phyloP scores from a whole-genome alignment of 2,329 filamentous ascomycete genomes.

The Lomentospora prolificans region DNA sequence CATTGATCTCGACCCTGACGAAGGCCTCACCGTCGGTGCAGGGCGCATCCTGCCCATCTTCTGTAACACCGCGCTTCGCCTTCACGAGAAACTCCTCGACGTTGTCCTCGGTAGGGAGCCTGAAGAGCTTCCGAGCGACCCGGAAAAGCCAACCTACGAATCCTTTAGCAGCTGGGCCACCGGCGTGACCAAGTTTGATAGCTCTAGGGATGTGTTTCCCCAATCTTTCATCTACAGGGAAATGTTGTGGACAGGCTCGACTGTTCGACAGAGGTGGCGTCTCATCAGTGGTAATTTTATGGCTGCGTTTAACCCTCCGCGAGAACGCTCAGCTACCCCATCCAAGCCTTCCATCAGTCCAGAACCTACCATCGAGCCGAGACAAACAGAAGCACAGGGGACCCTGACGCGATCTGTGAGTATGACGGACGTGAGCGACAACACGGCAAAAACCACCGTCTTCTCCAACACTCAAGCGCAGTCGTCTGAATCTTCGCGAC shows the following conservation, averaged over 20 bases:
- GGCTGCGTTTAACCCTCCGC: not conserved
- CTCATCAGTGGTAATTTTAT: conserved; percentile 27
- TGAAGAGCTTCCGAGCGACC: not conserved
- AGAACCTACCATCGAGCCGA: not conserved
- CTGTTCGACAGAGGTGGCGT: conserved; percentile 27
- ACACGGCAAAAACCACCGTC: not conserved
- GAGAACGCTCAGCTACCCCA: not conserved
- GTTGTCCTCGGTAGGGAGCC: conserved; percentile 15
- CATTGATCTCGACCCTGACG: conserved; percentile 27
- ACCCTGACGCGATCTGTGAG: not conserved
- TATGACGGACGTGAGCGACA: not conserved
- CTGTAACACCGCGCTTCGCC: conserved; percentile 22
- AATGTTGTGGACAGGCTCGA: conserved; percentile 28
- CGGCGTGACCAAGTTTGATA: conserved; percentile 29
- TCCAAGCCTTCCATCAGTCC: not conserved
- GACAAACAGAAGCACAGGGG: not conserved
- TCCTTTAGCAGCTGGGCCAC: conserved; percentile 32
- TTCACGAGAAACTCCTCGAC: conserved; percentile 23
- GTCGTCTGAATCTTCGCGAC: not conserved
- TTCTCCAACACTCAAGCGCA: not conserved
- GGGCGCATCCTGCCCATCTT: conserved; percentile 22
- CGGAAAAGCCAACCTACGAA: conserved; percentile 15
- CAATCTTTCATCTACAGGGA: conserved; percentile 25
- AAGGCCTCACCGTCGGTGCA: conserved; percentile 10
- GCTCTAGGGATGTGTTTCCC: conserved; percentile 33